Base-by-base conservation (phyloP, 176 grass and related monocot species). In the Ampelocalamus luodianensis region DNA sequence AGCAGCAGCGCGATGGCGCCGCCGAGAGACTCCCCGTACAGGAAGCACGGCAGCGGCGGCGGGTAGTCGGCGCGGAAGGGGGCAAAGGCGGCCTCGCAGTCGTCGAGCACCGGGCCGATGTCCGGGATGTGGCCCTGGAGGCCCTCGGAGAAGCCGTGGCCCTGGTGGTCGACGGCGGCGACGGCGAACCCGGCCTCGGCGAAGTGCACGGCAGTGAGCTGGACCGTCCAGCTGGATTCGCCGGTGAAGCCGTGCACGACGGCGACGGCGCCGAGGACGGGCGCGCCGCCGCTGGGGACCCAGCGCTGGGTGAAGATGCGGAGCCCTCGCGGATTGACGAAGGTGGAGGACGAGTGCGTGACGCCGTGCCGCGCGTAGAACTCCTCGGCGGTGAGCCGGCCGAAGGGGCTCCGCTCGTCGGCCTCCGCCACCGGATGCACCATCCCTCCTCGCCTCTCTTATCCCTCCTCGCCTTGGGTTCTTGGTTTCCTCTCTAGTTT, bases 231-330 rank as follows among this genome's bases (percentile, higher is more conserved):
- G 83, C 87, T 87, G 17, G 94, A 97, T 65, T 94, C 92, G 8
- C 92, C 94, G 0, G 90, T 97, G 94, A 90, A 97, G 50, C 92
- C 94, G 72, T 97, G 94, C 12, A 97, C 73, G 37, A 92, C 82
- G 59, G 51, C 87, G 60, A 97, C 61, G 66, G 88, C 91, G 61
- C 90, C 90, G n/a, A 90, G 59, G 78, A 94, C 66, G 4, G 85
- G 65, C 7, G 58, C 67, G 51, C 29, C 50, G 32, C 16, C 44
- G 12, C 1, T 10, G 37, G 92, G 94, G 11, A 49, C 73, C 94
- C 94, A 97, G 39, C 92, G 88, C 83, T 97, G 94, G 48, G 94
- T 94, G 87, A 92, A 90, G 76, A 97, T 94, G 37, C 90, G 77
- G 66, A 94, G 83, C 0, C 94, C 94, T 0, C 86, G 90, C 2